phyloP scores from a whole-genome alignment of 495 filamentous ascomycete species.

The Massariosphaeria phaeospora region DNA sequence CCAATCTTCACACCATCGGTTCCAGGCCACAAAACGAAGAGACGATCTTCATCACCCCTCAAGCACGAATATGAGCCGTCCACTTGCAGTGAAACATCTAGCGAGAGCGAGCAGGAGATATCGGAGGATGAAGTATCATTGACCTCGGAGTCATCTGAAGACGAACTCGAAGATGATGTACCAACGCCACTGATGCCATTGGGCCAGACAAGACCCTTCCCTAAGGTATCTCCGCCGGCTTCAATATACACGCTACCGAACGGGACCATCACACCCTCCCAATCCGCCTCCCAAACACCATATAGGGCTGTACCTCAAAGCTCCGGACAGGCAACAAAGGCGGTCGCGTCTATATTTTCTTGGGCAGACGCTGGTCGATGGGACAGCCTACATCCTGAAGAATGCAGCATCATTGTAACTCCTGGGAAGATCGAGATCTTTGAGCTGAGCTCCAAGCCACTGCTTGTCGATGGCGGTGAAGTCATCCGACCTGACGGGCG shows the following conservation, averaged over 20 bases:
- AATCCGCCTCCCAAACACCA: slow-evolving; percentile 68
- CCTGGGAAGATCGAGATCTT: slow-evolving; percentile 85
- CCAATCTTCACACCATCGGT: slow-evolving; percentile 41
- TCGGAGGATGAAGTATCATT: slow-evolving; percentile 31
- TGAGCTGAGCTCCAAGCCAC: slow-evolving; percentile 49
- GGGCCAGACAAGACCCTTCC: slow-evolving; percentile 10
- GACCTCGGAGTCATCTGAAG: slow-evolving; percentile 51
- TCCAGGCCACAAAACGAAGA: slow-evolving; percentile 39
- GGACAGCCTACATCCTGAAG: slow-evolving; percentile 69
- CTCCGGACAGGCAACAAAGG: slow-evolving; percentile 55
- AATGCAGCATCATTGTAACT: slow-evolving; percentile 73
- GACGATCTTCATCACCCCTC: slow-evolving; percentile 84
- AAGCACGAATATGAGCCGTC: slow-evolving; percentile 98
- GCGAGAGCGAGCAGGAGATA: slow-evolving; percentile 41
- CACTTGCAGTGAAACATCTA: slow-evolving; percentile 57
- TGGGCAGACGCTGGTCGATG: slow-evolving; percentile 81
- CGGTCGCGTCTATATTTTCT: slow-evolving; percentile 71
- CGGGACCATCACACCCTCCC: slow-evolving; percentile 63
- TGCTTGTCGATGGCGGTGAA: slow-evolving; percentile 42
- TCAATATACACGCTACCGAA: slow-evolving; percentile 46
- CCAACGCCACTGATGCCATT: slow-evolving; percentile 40
- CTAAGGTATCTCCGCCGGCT: slow-evolving; percentile 38
- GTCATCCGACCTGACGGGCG: slow-evolving; percentile 31
- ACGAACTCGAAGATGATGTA: slow-evolving; percentile 46
- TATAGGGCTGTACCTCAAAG: slow-evolving; percentile 55